phyloP scores from a whole-genome alignment of 1,139 yeast genomes.

The Scheffersomyces segobiensis region DNA sequence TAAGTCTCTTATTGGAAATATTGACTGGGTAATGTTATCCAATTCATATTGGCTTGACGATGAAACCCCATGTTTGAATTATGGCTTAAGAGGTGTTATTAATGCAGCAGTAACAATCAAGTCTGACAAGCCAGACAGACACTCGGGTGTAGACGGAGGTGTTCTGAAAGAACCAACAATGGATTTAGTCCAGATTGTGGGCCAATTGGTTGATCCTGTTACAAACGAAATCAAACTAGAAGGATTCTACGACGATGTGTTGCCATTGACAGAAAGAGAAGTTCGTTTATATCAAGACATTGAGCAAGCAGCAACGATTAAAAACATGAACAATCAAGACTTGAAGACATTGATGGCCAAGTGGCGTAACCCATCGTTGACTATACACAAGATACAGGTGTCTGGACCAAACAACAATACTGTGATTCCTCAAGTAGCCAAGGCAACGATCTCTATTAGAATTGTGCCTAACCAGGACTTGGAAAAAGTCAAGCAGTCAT shows the following conservation, averaged over 20 bases:
- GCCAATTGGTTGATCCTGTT: constrained; percentile 58
- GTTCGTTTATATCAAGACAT: constrained; percentile 63
- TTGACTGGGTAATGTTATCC: constrained; percentile 88
- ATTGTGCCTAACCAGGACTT: constrained; percentile 88
- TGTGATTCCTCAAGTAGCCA: constrained; percentile 81
- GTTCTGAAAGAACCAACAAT: constrained; percentile 84
- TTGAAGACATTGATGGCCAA: constrained; percentile 67
- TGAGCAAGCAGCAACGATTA: constrained; percentile 32
- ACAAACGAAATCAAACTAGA: constrained; percentile 58
- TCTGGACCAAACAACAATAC: constrained; percentile 91
- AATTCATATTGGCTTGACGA: constrained; percentile 96
- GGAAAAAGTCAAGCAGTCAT: constrained; percentile 50
- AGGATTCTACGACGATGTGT: constrained; percentile 65
- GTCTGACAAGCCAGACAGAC: constrained; percentile 82
- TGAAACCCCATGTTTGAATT: constrained; percentile 83
- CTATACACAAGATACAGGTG: constrained; percentile 82
- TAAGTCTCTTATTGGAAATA: constrained; percentile 55
- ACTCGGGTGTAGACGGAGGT: constrained; percentile 97
- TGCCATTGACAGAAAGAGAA: constrained; percentile 58
- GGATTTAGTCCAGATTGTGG: constrained; percentile 73
- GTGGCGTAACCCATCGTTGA: constrained; percentile 90
- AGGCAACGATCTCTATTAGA: constrained; percentile 77
- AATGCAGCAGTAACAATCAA: constrained; percentile 71
- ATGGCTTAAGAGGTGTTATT: constrained; percentile 90
- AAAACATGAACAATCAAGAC: constrained; percentile 28